Evolutionary conservation across 179 eudicot species (phyloP), one percentile per base, ranked within the genome.

Genomic region (Dionaea muscipula): DNA sequence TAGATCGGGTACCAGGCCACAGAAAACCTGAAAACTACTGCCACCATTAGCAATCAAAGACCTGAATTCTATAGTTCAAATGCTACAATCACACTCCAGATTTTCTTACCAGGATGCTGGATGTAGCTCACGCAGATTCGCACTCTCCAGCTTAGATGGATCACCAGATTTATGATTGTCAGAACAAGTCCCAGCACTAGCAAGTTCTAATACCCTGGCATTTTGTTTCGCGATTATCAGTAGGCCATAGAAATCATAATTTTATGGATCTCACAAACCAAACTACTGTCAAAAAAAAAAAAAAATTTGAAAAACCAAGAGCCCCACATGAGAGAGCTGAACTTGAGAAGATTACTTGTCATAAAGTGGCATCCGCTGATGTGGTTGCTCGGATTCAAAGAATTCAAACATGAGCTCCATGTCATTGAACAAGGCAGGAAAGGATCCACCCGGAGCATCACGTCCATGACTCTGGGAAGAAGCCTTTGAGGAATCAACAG

Each of bases 1-100:
- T 78, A 78, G 61, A 78, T 72, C 4, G 83, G 83, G 43, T 78
- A 78, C 83, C 83, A 78, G 23, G 83, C 83, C 46, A 78, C 83
- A 18, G 83, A 75, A 60, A 66, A 78, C 83, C 78, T 75, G 66
- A 54, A 62, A 66, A 38, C 50, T 24, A 59, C 5, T 4, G 53
- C 35, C 17, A 13, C 53, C 16, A 15, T 19, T 49, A 49, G 16
- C 4, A 19, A 20, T 3, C 23, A 4, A 49, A 15, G 39, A 1
- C 9, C 12, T 1, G 14, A 22, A 14, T n/a, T n/a, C n/a, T n/a
- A n/a, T n/a, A n/a, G n/a, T n/a, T n/a, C n/a, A n/a, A n/a, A n/a
- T n/a, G n/a, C n/a, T n/a, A n/a, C n/a, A n/a, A n/a, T n/a, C n/a
- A n/a, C n/a, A n/a, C n/a, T n/a, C n/a, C n/a, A n/a, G n/a, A n/a